phyloP scores from a whole-genome alignment of 1,284 basidiomycete species.

The Fomitopsis betulina region DNA sequence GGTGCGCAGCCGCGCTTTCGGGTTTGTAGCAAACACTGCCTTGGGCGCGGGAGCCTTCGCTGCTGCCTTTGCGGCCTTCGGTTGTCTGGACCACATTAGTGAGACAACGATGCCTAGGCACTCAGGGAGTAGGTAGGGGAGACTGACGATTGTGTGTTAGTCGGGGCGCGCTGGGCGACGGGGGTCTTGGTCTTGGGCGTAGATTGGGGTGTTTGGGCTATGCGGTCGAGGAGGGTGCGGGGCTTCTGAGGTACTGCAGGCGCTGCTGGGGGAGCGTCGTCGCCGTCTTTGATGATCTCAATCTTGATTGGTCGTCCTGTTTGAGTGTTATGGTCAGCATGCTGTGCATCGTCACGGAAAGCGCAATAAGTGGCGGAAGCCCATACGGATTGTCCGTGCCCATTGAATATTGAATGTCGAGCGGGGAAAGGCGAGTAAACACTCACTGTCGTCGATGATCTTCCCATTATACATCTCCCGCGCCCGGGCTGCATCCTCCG shows the following conservation, averaged over 20 bases:
- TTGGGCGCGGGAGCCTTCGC: background rate
- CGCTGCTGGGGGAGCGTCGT: slow-evolving; percentile 15
- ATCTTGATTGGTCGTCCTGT: slow-evolving; percentile 67
- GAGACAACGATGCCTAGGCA: background rate
- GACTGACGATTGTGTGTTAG: background rate
- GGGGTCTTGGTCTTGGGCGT: background rate
- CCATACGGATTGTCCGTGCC: too few relatives aligned
- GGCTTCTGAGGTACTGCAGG: slow-evolving; percentile 9
- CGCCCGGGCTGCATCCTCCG: slow-evolving; percentile 56
- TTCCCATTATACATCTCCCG: slow-evolving; percentile 67
- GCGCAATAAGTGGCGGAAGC: too few relatives aligned
- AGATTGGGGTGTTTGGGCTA: background rate
- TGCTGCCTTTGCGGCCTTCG: slow-evolving; percentile 1
- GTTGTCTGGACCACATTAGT: background rate
- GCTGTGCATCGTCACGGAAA: background rate
- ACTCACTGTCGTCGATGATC: slow-evolving; percentile 71
- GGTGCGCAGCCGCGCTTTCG: slow-evolving; percentile 31
- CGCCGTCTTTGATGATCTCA: slow-evolving; percentile 53
- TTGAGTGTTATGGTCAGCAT: background rate
- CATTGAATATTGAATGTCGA: too few relatives aligned
- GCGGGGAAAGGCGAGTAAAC: background rate
- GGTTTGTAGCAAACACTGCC: slow-evolving; percentile 7
- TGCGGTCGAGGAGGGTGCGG: slow-evolving; percentile 35
- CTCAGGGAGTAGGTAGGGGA: background rate
- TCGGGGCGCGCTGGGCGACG: slow-evolving; percentile 6